Conservation (phyloP, 2,329 filamentous ascomycete genomes). For the Nectriaceae sp. region DNA sequence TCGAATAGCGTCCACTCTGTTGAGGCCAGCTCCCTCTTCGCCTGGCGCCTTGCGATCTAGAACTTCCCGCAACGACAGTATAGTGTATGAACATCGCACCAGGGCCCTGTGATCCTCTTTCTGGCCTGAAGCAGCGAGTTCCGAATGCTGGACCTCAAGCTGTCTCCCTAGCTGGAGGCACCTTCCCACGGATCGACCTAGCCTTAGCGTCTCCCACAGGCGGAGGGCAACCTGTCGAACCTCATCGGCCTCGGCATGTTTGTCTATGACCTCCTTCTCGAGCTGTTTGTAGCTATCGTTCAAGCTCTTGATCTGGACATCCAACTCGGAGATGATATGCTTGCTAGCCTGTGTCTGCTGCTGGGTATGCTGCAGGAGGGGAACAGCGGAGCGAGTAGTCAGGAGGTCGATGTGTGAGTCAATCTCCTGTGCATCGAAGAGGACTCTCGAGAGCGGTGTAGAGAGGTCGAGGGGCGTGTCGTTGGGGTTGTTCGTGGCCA, state of each 20-base stretch:
- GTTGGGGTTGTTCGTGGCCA: conserved; percentile 87
- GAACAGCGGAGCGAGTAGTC: conserved; percentile 80
- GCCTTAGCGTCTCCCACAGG: conserved; percentile 75
- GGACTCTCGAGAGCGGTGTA: conserved; percentile 86
- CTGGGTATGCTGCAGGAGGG: conserved; percentile 77
- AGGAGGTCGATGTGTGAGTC: conserved; percentile 93
- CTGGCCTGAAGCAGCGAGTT: conserved; percentile 48
- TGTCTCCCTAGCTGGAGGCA: conserved; percentile 82
- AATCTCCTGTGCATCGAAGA: conserved; percentile 96
- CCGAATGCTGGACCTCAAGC: conserved; percentile 81
- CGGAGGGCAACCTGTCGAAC: conserved; percentile 76
- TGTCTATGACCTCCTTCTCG: conserved; percentile 81
- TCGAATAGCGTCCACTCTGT: conserved; percentile 70
- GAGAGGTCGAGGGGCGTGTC: conserved; percentile 91
- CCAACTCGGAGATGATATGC: conserved; percentile 73
- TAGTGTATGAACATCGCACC: conserved; percentile 78
- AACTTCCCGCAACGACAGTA: conserved; percentile 75
- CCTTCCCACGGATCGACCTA: conserved; percentile 75
- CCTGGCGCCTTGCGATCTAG: conserved; percentile 67
- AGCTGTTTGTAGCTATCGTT: conserved; percentile 84
- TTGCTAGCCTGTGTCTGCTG: conserved; percentile 72
- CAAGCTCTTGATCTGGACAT: conserved; percentile 76
- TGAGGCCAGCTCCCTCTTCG: conserved; percentile 76
- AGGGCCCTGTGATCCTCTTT: conserved; percentile 77
- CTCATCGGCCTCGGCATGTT: conserved; percentile 84